Evolutionary conservation across 169 alveolate species (phyloP).

Genomic region (Blepharisma undulans): DNA sequence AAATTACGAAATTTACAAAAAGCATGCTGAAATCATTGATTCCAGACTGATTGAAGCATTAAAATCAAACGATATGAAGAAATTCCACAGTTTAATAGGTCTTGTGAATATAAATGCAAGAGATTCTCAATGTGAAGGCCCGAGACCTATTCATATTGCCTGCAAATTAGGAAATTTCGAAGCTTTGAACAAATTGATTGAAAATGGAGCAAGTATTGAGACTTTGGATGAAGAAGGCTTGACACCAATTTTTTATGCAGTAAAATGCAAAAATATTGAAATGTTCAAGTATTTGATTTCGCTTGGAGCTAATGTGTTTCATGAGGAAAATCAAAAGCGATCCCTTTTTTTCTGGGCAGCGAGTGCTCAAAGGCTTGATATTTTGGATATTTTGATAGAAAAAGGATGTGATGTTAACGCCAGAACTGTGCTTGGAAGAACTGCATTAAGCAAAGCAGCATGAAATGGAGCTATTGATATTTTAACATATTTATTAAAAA

Average conservation of each 20-base stretch:
- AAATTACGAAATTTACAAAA: background rate
- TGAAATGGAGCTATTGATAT: conserved; percentile 71
- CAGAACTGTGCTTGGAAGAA: conserved; percentile 61
- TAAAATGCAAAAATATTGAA: background rate
- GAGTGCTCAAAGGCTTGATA: conserved; percentile 57
- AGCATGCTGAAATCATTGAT: background rate
- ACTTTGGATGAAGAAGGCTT: conserved; percentile 36
- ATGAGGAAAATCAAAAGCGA: conserved; percentile 58
- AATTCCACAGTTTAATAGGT: conserved; percentile 25
- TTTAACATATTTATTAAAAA: conserved; percentile 44
- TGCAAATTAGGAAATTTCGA: conserved; percentile 41
- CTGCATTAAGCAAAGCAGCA: conserved; percentile 67
- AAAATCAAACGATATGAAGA: background rate
- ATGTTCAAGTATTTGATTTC: conserved; percentile 45
- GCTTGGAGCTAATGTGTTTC: conserved; percentile 54
- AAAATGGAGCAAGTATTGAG: conserved; percentile 43
- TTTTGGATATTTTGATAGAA: conserved; percentile 49
- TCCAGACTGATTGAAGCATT: background rate
- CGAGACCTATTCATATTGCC: conserved; percentile 54
- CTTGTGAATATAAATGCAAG: background rate
- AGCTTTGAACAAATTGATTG: conserved; percentile 28
- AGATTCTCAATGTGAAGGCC: conserved; percentile 27
- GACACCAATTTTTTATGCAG: conserved; percentile 58
- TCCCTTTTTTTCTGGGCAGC: conserved; percentile 76
- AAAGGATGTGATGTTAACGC: conserved; percentile 60